Evolutionary conservation across 768 basidiomycete genomes (phyloP).

Genomic region (Agaricus subrufescens): DNA sequence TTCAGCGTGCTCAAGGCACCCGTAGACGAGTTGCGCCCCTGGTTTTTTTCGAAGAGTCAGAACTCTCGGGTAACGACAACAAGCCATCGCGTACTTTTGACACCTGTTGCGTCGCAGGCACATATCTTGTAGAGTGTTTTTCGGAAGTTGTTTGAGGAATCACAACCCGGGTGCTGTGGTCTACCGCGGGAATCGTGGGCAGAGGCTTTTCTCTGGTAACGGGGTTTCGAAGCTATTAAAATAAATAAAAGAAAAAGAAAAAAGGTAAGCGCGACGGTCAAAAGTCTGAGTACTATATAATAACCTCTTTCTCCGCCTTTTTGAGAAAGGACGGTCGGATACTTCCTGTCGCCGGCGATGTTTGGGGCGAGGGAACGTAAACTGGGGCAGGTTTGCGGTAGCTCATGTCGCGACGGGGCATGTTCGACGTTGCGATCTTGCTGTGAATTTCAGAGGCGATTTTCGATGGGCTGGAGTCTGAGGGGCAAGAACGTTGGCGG

Average conservation of each 20-base stretch:
- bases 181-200: background rate
- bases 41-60: background rate
- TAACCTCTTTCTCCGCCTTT: slow-evolving; percentile 7
- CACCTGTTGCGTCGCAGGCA: background rate
- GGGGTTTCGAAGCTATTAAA: background rate
- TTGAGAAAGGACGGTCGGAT: slow-evolving; percentile 8
- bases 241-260: background rate
- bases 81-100: background rate
- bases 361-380: slow-evolving; percentile 62
- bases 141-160: background rate
- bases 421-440: slow-evolving; percentile 3
- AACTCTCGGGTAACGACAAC: background rate
- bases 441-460: slow-evolving; percentile 6
- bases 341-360: slow-evolving; percentile 26
- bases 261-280: background rate
- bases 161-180: background rate
- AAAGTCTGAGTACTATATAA: background rate
- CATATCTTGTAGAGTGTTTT: background rate
- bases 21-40: slow-evolving; percentile 5
- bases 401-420: slow-evolving; percentile 43
- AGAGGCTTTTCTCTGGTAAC: slow-evolving; percentile 5
- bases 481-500: background rate
- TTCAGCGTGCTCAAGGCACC: background rate
- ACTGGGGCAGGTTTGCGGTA: slow-evolving; percentile 69
- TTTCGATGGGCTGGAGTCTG: slow-evolving; percentile 2